Conservation (phyloP, 257 asterid species). For the Nicotiana attenuata region DNA sequence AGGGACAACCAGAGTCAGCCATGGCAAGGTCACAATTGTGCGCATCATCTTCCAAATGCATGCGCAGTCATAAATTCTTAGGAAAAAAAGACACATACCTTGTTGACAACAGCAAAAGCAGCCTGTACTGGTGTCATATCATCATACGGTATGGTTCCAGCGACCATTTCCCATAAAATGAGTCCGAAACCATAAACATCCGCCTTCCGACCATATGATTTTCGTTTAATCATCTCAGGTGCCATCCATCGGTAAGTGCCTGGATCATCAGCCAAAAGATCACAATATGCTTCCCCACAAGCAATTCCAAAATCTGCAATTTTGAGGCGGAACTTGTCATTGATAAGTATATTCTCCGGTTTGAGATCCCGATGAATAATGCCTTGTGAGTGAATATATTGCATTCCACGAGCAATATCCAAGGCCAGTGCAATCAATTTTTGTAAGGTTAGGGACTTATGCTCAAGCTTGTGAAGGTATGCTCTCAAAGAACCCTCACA, state of each 20-base stretch:
- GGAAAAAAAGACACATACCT: constrained; percentile 17
- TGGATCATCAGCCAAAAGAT: constrained; percentile 32
- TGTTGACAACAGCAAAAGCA: constrained; percentile 39
- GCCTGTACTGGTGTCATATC: constrained; percentile 41
- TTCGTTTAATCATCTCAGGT: constrained; percentile 45
- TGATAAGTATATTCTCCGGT: constrained; percentile 36
- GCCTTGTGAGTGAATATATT: constrained; percentile 38
- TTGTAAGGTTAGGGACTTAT: constrained; percentile 22
- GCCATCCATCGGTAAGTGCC: constrained; percentile 50
- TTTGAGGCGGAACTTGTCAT: constrained; percentile 27
- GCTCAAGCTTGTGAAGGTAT: constrained; percentile 37
- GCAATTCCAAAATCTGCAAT: constrained; percentile 45
- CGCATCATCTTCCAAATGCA: background rate
- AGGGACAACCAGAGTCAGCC: background rate
- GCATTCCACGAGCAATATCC: constrained; percentile 40
- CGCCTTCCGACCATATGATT: constrained; percentile 33
- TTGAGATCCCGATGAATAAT: constrained; percentile 37
- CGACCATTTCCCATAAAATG: constrained; percentile 38
- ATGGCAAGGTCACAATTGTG: background rate
- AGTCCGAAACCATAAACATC: constrained; percentile 45
- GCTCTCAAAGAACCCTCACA: constrained; percentile 41
- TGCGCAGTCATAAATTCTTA: background rate
- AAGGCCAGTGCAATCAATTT: constrained; percentile 28
- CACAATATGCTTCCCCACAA: constrained; percentile 37
- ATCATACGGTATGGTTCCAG: constrained; percentile 35